Evolutionary conservation across 2,329 filamentous ascomycete species (phyloP).

Genomic region (Fusarium domesticum): DNA sequence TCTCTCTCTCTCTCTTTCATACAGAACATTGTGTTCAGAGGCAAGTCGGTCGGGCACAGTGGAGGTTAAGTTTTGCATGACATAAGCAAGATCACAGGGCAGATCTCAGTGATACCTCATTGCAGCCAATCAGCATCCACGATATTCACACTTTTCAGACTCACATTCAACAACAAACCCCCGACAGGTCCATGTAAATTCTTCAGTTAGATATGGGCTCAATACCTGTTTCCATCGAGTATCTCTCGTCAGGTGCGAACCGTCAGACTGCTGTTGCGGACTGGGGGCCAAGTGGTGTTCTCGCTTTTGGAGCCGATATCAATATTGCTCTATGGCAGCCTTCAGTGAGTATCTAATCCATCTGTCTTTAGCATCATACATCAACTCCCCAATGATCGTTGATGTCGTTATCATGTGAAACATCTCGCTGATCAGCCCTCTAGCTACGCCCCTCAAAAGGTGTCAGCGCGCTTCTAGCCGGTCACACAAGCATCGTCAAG

Average conservation of each 20-base stretch:
- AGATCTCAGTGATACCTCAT: constrained; percentile 19
- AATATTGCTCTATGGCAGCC: constrained; percentile 90
- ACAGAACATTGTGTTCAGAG: too few species aligned
- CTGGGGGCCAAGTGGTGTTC: constrained; percentile 70
- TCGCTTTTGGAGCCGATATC: constrained; percentile 86
- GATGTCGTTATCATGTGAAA: not conserved
- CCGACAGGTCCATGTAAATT: too few species aligned
- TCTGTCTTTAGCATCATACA: too few species aligned
- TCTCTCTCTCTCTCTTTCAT: too few species aligned
- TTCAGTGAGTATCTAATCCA: constrained; percentile 51
- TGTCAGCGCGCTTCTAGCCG: constrained; percentile 64
- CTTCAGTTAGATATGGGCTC: constrained; percentile 26
- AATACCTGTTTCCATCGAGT: constrained; percentile 41
- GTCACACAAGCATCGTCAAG: constrained; percentile 78
- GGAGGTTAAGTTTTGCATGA: constrained; percentile 15
- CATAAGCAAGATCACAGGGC: constrained; percentile 19
- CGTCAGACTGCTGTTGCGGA: constrained; percentile 86
- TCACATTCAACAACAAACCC: constrained; percentile 18
- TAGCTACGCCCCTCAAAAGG: constrained; percentile 49
- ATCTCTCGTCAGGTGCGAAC: constrained; percentile 80
- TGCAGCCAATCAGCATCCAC: constrained; percentile 38
- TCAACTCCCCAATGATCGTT: too few species aligned
- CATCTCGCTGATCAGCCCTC: constrained; percentile 6
- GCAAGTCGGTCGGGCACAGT: too few species aligned
- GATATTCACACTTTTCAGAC: constrained; percentile 35